Evolutionary conservation across 164 flowering plant genomes (phyloP), one percentile per base, ranked within the genome.

Genomic region (Saururus chinensis): DNA sequence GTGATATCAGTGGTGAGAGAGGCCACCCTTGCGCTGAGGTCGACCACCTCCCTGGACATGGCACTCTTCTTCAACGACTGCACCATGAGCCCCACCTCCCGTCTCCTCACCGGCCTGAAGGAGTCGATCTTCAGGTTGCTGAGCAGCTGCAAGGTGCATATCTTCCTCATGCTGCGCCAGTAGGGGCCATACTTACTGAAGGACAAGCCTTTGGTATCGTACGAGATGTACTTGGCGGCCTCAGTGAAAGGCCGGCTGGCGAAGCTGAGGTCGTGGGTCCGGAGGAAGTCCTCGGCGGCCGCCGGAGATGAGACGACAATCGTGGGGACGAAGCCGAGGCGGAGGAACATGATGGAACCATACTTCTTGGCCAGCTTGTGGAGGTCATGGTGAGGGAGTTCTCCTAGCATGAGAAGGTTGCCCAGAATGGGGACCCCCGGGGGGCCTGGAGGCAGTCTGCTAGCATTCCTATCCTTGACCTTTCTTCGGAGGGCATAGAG

Each of bases 101-200:
- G 68, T 51, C 68, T 70, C 56, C 82, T 75, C 79, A 71, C 70
- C 10, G 74, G 35, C 14, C 48, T 64, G 40, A 75, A 75, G 0
- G 60, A 57, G 16, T 69, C 73, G 7, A 69, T 62, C 53, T 71
- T 75, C 2, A 23, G 12, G 23, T 21, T 54, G 40, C 62, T 71
- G 7, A 75, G 67, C 0, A 75, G 64, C 61, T 69, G 60, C n/a
- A 67, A 4, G 16, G 67, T 64, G 54, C 76, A 73, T 7, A 73
- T 4, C 17, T 54, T 69, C 19, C 73, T 57, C 4, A 65, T 12
- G 45, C 59, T 40, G 12, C 79, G 72, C 76, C 75, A 76, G 20
- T 76, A 70, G 0, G 73, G 26, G 19, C 79, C 76, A 24, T 76
- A 73, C 13, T 62, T 22, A 0, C 66, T 0, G 26, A 67, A 60